phyloP scores from a whole-genome alignment of 139 green algal genomes.

The Klebsormidium nitens region DNA sequence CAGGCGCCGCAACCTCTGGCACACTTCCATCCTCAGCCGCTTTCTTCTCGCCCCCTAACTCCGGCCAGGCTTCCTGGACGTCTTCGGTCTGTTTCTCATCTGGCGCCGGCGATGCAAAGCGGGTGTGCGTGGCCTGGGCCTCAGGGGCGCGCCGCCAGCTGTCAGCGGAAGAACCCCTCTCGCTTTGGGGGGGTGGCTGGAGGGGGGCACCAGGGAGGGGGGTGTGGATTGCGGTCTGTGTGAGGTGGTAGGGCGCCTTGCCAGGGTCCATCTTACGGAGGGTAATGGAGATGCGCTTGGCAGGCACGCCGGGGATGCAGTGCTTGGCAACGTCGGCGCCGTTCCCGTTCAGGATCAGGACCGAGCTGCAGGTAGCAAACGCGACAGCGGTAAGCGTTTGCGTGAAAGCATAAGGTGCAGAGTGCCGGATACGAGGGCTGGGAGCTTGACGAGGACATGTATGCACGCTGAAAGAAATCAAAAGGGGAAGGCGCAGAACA shows the following conservation, averaged over 20 bases:
- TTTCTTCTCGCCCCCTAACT: no score
- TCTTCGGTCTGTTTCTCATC: no score
- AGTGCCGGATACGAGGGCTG: neutral
- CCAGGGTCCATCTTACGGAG: constrained; percentile 6
- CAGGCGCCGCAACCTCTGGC: no score
- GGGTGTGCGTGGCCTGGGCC: no score
- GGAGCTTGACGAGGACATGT: neutral
- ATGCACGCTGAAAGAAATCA: neutral
- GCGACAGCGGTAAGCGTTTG: neutral
- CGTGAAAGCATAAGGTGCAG: neutral
- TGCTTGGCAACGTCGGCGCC: constrained; percentile 55
- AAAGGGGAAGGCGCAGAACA: neutral
- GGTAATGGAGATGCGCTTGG: constrained; percentile 45
- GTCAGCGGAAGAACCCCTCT: no score
- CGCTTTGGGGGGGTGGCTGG: no score
- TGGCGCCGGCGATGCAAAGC: no score
- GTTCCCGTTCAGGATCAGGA: constrained; percentile 49
- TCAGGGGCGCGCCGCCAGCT: no score
- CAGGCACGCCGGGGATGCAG: constrained; percentile 49
- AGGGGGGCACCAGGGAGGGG: no score
- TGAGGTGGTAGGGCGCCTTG: neutral
- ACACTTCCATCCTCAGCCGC: no score
- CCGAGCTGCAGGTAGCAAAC: constrained; percentile 1
- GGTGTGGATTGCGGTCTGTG: no score
- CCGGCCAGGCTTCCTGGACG: no score